Percentiles rank a stretch among this genome's conserved stretches.
Conservation (phyloP, 345 rosid species). For the Camelina laxa region DNA sequence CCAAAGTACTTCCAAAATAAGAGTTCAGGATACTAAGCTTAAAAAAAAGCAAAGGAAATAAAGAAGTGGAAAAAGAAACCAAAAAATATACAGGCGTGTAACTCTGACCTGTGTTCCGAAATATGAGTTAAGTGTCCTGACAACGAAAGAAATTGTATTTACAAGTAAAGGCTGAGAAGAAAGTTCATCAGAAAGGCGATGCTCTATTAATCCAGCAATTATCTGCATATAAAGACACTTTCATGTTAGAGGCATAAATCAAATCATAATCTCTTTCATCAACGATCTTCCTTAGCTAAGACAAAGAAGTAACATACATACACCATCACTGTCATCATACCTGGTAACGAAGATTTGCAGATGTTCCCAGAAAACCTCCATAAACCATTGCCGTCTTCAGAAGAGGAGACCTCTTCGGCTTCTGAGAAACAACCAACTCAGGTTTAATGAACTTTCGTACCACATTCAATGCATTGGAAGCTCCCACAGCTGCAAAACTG, state of each 20-base stretch:
- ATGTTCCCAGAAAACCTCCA: conserved; percentile 78
- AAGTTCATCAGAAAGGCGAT: conserved; percentile 79
- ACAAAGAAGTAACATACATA: not conserved
- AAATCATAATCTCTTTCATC: conserved; percentile 3
- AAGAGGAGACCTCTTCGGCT: conserved; percentile 78
- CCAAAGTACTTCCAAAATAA: conserved; percentile 1
- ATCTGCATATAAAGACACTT: conserved; percentile 59
- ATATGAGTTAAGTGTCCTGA: conserved; percentile 83
- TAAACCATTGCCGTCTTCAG: conserved; percentile 83
- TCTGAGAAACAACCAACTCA: conserved; percentile 50
- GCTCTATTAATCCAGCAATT: conserved; percentile 93
- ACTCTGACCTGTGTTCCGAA: conserved; percentile 94
- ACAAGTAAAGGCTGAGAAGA: conserved; percentile 77
- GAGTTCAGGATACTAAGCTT: conserved; percentile 2
- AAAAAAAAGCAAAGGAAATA: not conserved
- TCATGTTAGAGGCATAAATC: conserved; percentile 24
- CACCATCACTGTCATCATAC: conserved; percentile 47
- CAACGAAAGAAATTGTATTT: conserved; percentile 80
- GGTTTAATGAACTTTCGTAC: conserved; percentile 66
- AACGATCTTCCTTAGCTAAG: conserved; percentile 22
- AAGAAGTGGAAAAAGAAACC: conserved; percentile 16
- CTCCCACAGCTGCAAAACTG: conserved; percentile 84
- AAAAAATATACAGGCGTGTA: conserved; percentile 13
- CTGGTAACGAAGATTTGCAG: conserved; percentile 97
- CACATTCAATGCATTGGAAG: conserved; percentile 66